phyloP scores from a whole-genome alignment of 2,329 filamentous ascomycete species.

The Aspergillus awamori region DNA sequence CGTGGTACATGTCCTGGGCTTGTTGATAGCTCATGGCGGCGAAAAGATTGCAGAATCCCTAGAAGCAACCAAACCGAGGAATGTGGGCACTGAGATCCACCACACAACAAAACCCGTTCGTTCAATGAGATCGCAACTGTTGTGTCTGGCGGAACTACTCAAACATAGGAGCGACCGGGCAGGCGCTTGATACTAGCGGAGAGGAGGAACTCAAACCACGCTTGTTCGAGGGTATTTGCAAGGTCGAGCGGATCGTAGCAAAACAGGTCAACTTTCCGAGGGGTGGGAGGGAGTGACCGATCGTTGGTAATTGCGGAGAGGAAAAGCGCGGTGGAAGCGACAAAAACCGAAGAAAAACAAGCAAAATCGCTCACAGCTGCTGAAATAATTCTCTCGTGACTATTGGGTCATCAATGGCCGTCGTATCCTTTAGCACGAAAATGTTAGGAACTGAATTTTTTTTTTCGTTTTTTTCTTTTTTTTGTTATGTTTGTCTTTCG shows the following conservation, averaged over 20 bases:
- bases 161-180: conserved; percentile 36
- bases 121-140: conserved; percentile 25
- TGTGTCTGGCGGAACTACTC: conserved; percentile 28
- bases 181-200: conserved; percentile 12
- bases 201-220: conserved; percentile 4
- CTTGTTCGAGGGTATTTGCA: neutral
- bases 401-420: conserved; percentile 22
- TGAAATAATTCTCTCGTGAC: conserved; percentile 25
- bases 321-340: conserved; percentile 14
- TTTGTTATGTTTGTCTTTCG: neutral
- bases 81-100: conserved; percentile 37
- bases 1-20: conserved; percentile 63
- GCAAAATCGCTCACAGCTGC: conserved; percentile 22
- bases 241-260: conserved; percentile 13
- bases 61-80: conserved; percentile 29
- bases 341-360: conserved; percentile 14
- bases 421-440: conserved; percentile 18
- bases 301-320: neutral
- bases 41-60: conserved; percentile 29
- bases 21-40: conserved; percentile 44
- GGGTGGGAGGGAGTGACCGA: conserved; percentile 10
- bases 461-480: conserved; percentile 14
- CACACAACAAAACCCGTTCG: conserved; percentile 28
- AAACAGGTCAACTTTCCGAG: conserved; percentile 18
- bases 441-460: conserved; percentile 13